A percentile compares a stretch with the other conserved stretches of the same genome.
Evolutionary conservation across 140 eudicot species (phyloP).

Genomic region (Cichorium intybus): DNA sequence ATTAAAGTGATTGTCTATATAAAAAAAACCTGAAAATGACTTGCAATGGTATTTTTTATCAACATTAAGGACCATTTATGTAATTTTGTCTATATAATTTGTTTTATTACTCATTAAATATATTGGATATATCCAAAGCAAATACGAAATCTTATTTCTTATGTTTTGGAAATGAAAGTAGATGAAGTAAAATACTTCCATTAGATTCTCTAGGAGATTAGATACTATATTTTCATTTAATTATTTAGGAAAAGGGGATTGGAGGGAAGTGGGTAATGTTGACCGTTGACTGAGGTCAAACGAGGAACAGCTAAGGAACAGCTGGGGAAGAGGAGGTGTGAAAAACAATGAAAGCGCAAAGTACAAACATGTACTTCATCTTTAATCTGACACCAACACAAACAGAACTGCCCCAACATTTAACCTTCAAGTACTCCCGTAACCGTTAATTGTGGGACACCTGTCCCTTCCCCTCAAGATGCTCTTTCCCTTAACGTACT

Average conservation of each 20-base stretch:
- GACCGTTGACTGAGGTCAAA: conserved; percentile 43
- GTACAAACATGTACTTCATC: conserved; percentile 47
- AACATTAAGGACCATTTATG: too few relatives aligned
- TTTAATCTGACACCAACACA: conserved; percentile 18
- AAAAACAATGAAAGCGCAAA: conserved; percentile 44
- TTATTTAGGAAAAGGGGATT: not conserved
- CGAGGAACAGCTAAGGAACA: conserved; percentile 43
- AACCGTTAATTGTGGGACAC: conserved; percentile 49
- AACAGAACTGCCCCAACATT: conserved; percentile 29
- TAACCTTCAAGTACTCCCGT: conserved; percentile 41
- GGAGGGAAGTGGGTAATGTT: conserved; percentile 7
- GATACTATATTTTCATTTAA: too few relatives aligned
- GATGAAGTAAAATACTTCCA: not conserved
- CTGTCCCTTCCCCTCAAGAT: conserved; percentile 34
- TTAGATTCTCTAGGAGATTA: not conserved
- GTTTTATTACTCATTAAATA: not conserved
- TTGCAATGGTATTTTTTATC: too few relatives aligned
- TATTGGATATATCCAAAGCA: not conserved
- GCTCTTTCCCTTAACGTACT: conserved; percentile 23
- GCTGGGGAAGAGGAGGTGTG: conserved; percentile 30
- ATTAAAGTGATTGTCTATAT: too few relatives aligned
- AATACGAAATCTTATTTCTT: not conserved
- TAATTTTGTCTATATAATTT: not conserved
- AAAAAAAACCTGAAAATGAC: too few relatives aligned
- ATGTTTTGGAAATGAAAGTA: not conserved